Evolutionary conservation across 768 basidiomycete genomes (phyloP).

Genomic region (Cystoderma amianthinum): DNA sequence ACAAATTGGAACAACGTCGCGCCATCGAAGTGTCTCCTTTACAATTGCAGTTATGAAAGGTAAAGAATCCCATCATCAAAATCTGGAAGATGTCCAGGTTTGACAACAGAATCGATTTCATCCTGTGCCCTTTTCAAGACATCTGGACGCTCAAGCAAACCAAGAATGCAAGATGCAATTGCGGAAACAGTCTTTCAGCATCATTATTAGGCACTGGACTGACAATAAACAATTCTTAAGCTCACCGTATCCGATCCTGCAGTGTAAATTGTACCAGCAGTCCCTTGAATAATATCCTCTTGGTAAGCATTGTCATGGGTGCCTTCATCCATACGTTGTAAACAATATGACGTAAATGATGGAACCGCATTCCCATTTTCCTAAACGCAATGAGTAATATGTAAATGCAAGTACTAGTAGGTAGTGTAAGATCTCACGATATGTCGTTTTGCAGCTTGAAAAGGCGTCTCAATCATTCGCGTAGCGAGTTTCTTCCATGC

Average conservation of each 20-base stretch:
- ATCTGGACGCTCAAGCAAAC: constrained; percentile 20
- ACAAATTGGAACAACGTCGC: constrained; percentile 16
- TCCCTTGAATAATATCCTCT: constrained; percentile 13
- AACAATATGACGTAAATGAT: constrained; percentile 13
- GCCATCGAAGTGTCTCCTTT: constrained; percentile 21
- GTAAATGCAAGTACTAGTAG: not conserved
- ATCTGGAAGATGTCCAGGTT: constrained; percentile 21
- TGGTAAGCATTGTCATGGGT: constrained; percentile 7
- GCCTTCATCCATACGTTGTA: constrained; percentile 11
- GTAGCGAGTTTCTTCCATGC: constrained; percentile 18
- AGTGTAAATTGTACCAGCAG: constrained; percentile 18
- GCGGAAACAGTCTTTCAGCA: constrained; percentile 9
- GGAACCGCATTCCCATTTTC: constrained; percentile 11
- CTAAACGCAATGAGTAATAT: constrained; percentile 2
- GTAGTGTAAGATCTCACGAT: not conserved
- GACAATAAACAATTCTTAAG: not conserved
- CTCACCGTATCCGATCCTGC: constrained; percentile 1
- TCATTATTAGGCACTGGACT: not conserved
- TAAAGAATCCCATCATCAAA: constrained; percentile 17
- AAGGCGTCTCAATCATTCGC: constrained; percentile 2
- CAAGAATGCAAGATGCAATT: constrained; percentile 21
- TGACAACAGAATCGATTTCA: constrained; percentile 25
- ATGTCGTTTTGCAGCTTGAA: not conserved
- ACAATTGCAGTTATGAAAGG: constrained; percentile 24
- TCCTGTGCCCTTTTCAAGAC: constrained; percentile 22